Base-by-base conservation (phyloP, 1,284 basidiomycete genomes). In the Sanghuangporus weigelae region DNA sequence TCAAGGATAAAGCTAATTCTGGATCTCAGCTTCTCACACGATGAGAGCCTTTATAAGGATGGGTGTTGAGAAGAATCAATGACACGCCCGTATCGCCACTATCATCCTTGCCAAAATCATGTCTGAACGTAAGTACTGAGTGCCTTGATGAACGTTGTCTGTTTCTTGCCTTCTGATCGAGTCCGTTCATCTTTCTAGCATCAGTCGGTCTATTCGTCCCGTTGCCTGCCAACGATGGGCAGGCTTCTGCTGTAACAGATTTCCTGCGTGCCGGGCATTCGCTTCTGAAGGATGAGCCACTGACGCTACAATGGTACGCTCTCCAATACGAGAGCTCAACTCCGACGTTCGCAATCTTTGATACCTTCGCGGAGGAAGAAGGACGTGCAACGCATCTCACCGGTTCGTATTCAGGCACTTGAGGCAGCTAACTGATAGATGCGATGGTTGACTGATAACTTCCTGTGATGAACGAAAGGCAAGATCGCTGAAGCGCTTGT, bases 261-360 rank as follows among this genome's bases (percentile, higher is more conserved):
- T 78, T 78, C 69, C 72, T 78, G 39, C 60, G 70, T 48, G 64
- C 68, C 14, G 76, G 76, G 5, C 71, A 71, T 60, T 65, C 66
- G 44, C 69, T 78, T 51, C 73, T 76, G 46, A 67, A 71, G 26
- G 67, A 63, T 11, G 77, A 80, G 67, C 73, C 75, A 1, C 72
- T 73, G 42, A 79, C 78, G 7, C 70, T 75, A 42, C 76, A 79
- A 69, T 79, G 77, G 78, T 77, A 74, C 65, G 77, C 73, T 7
- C 62, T 77, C 39, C 72, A 75, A 63, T 74, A 63, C 38, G 70
- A 67, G 54, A 67, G 64, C 36, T 62, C 70, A 57, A 16, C 46
- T 39, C 69, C 71, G 7, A 71, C 71, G 6, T 77, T 71, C 66
- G 74, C 74, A 36, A 75, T 79, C 65, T 76, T 80, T 69, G 77